phyloP scores from a whole-genome alignment of 75 land plant genomes.

The Cryptomeria japonica region DNA sequence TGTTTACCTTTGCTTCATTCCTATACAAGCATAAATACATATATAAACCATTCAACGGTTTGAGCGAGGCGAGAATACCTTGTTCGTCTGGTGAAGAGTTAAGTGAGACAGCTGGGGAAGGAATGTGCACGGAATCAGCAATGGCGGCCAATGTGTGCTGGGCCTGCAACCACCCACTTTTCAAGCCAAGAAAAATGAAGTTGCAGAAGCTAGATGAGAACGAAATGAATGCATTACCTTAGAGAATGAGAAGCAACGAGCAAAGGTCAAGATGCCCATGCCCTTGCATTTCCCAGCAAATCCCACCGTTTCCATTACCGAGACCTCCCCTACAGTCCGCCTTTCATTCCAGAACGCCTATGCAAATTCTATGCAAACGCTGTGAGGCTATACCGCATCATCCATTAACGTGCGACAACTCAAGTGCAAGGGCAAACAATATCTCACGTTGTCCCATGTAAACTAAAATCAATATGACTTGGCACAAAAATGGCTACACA shows the following conservation, averaged over 20 bases:
- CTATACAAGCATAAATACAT: too few relatives aligned
- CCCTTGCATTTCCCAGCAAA: neutral
- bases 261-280: neutral
- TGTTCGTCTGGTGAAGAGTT: neutral
- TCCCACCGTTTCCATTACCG: neutral
- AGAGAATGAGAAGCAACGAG: neutral
- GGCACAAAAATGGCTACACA: too few relatives aligned
- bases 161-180: neutral
- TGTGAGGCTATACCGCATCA: too few relatives aligned
- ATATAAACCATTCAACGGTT: too few relatives aligned
- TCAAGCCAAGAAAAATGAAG: neutral
- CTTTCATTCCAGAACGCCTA: slow-evolving; percentile 6
- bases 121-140: neutral
- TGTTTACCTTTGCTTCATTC: too few relatives aligned
- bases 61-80: neutral
- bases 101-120: neutral
- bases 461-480: too few relatives aligned
- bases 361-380: too few relatives aligned
- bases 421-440: too few relatives aligned
- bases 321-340: slow-evolving; percentile 28
- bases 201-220: neutral
- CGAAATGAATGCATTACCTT: neutral
- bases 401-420: too few relatives aligned
- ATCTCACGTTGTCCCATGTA: too few relatives aligned
- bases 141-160: neutral